Percentiles rank a stretch among this genome's conserved stretches.
These are phyloP conservation scores for Phytophthora brassicae DNA, from an alignment of 352 stramenopile genomes.

Conservation along the genomic window DNA sequence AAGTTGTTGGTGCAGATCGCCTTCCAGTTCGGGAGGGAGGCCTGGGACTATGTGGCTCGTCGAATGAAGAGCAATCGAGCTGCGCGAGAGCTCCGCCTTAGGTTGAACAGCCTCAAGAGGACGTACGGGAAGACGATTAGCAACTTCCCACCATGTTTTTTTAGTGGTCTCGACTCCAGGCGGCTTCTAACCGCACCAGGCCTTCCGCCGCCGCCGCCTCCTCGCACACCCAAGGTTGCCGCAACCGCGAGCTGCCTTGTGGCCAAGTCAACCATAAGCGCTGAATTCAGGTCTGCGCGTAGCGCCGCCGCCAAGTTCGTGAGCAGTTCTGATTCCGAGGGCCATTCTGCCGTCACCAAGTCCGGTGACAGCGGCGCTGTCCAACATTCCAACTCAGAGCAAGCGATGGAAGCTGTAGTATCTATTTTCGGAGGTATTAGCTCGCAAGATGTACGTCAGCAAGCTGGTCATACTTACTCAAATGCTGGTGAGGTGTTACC, in stretches of 20 bases:
- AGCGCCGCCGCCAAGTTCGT: background rate
- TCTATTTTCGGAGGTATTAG: constrained; percentile 4
- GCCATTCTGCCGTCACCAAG: too few species aligned
- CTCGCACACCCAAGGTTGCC: background rate
- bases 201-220: background rate
- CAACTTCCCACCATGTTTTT: constrained; percentile 4
- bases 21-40: constrained; percentile 7
- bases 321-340: too few species aligned
- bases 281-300: too few species aligned
- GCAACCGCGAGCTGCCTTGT: too few species aligned
- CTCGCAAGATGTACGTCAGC: constrained; percentile 6
- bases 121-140: constrained; percentile 14
- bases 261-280: too few species aligned
- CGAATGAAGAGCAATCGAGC: constrained; percentile 21
- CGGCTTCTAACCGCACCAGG: background rate
- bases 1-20: constrained; percentile 11
- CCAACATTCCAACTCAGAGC: background rate
- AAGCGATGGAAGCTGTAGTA: background rate
- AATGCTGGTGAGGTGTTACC: constrained; percentile 13
- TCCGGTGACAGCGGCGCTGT: too few species aligned
- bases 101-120: constrained; percentile 13
- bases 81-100: constrained; percentile 14
- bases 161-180: background rate
- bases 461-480: background rate
- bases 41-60: constrained; percentile 17